These are phyloP conservation scores for Coleophoma crateriformis DNA, from an alignment of 2,329 filamentous ascomycete genomes.

Conservation along the genomic window DNA sequence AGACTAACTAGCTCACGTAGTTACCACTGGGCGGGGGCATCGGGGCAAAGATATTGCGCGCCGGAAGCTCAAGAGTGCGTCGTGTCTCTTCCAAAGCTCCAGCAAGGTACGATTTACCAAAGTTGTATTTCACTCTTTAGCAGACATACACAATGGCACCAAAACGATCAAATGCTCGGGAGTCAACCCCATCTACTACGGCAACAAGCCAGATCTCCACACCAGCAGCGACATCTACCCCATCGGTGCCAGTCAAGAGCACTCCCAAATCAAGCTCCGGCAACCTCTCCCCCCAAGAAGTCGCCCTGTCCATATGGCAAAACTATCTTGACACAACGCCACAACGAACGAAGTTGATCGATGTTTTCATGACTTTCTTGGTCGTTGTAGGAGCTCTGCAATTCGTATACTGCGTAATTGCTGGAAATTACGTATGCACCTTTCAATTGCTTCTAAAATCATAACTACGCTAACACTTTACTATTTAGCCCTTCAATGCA, in stretches of 20 bases:
- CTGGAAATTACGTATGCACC: constrained; percentile 83
- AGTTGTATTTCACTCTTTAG: not conserved
- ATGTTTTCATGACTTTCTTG: constrained; percentile 85
- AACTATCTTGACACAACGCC: constrained; percentile 78
- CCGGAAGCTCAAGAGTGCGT: not conserved
- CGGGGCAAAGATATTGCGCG: not conserved
- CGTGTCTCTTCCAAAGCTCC: not conserved
- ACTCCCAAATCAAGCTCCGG: constrained; percentile 15
- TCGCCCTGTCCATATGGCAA: constrained; percentile 65
- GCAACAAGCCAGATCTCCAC: constrained; percentile 13
- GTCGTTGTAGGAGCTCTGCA: constrained; percentile 82
- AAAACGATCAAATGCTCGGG: constrained; percentile 38
- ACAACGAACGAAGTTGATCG: constrained; percentile 86
- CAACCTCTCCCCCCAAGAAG: constrained; percentile 36
- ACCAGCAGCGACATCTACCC: constrained; percentile 21
- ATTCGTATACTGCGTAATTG: constrained; percentile 87
- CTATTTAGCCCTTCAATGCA: constrained; percentile 88
- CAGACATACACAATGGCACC: constrained; percentile 38
- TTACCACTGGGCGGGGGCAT: no score
- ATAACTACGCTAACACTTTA: constrained; percentile 5
- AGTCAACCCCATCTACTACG: constrained; percentile 15
- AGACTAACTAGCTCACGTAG: no score
- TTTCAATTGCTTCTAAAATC: not conserved
- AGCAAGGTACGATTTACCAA: not conserved
- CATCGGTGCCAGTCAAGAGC: constrained; percentile 10